Evolutionary conservation across 352 stramenopile genomes (phyloP), one percentile per base, ranked within the genome.

Genomic region (Phytopythium oedochilum): DNA sequence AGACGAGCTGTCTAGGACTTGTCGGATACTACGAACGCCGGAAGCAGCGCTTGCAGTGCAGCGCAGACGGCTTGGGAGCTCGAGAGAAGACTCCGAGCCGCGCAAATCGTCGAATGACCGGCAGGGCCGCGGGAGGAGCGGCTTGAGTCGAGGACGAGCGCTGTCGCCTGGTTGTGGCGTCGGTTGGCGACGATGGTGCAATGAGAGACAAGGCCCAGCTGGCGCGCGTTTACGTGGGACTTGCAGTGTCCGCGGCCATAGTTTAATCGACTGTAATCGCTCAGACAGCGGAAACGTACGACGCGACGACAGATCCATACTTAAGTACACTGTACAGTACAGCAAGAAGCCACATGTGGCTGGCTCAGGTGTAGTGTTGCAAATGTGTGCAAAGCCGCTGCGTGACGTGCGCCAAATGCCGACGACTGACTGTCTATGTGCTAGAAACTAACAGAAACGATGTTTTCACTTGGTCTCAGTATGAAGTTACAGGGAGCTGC

Each of bases 91-190:
- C 17, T 53, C 28, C n/a, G 32, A 40, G 34, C 32, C 32, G 34
- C 32, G 48, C 48, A 55, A 55, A 55, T 55, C 22, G 49, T 36
- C 49, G 49, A 55, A 46, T 46, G 35, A 45, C 15, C 6, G 18
- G 9, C 8, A 26, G 22, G 29, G 17, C 15, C 12, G 31, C 17
- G 45, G 45, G 28, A 44, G 34, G 28, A 39, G 8, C 29, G 1
- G n/a, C n/a, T n/a, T n/a, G n/a, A 6, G 10, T 10, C 22, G 40
- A 46, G 40, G 40, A 46, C 40, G 42, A 48, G 42, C 22, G 42
- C 42, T 0, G 15, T 48, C 42, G 42, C 42, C 5, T 5, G 15
- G 18, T 48, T 34, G 42, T 34, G 42, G 10, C 42, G n/a, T 22
- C 36, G 6, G 36, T 42, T 42, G 36, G 15, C 18, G 18, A 5